These are phyloP conservation scores for Ascoidea asiatica DNA, from an alignment of 805 yeast genomes.

Conservation along the genomic window DNA sequence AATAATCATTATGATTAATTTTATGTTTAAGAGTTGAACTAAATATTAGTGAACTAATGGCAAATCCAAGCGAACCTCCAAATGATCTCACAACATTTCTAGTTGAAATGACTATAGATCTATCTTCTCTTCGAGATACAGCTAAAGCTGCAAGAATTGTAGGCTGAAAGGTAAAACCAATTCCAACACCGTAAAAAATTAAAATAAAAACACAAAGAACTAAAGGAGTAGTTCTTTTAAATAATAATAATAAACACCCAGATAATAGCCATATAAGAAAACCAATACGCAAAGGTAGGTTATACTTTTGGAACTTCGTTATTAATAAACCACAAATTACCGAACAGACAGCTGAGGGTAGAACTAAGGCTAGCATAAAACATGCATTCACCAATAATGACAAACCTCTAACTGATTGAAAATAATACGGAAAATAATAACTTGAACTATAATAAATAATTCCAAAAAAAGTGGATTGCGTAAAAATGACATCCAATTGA, in stretches of 20 bases:
- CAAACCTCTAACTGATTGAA: constrained; percentile 29
- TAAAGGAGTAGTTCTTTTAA: no score
- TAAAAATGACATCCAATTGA: constrained; percentile 19
- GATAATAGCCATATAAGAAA: constrained; percentile 27
- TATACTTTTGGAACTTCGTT: constrained; percentile 27
- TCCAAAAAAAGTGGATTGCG: constrained; percentile 34
- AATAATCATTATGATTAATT: not conserved
- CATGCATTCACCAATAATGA: constrained; percentile 24
- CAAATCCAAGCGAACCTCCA: constrained; percentile 52
- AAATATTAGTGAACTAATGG: constrained; percentile 25
- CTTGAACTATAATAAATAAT: constrained; percentile 29
- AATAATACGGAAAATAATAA: constrained; percentile 35
- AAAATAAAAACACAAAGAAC: no score
- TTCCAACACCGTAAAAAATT: constrained; percentile 25
- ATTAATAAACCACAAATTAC: constrained; percentile 31
- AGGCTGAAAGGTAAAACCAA: constrained; percentile 29
- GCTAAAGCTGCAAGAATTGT: constrained; percentile 36
- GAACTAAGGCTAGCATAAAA: constrained; percentile 30
- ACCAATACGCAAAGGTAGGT: constrained; percentile 25
- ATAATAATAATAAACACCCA: constrained; percentile 22
- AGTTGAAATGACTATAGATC: constrained; percentile 45
- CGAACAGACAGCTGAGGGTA: constrained; percentile 25
- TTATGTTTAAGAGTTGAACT: constrained; percentile 20
- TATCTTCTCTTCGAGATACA: constrained; percentile 32
- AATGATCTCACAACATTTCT: constrained; percentile 43